These are phyloP conservation scores for Cyberlindnera amylophila DNA, from an alignment of 805 yeast genomes.

Conservation along the genomic window DNA sequence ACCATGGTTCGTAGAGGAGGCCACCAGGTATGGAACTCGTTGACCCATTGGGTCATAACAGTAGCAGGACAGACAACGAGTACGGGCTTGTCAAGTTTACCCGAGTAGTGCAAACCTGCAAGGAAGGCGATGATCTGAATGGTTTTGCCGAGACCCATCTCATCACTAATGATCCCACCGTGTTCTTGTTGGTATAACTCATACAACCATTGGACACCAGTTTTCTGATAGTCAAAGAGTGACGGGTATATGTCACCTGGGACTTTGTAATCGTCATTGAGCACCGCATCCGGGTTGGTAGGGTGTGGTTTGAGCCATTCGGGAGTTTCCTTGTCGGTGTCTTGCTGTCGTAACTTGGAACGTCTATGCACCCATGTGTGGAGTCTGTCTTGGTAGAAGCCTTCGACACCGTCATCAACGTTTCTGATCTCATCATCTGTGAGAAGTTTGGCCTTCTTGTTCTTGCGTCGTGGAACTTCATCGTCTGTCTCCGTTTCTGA, in stretches of 20 bases:
- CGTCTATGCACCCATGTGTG: slow-evolving; percentile 56
- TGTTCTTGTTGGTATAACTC: slow-evolving; percentile 84
- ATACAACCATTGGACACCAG: slow-evolving; percentile 97
- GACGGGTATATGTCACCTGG: slow-evolving; percentile 92
- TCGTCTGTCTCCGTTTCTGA: slow-evolving; percentile 23
- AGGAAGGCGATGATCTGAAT: slow-evolving; percentile 87
- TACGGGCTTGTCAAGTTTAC: slow-evolving; percentile 69
- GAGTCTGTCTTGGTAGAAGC: slow-evolving; percentile 55
- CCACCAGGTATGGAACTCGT: slow-evolving; percentile 97
- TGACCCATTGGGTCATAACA: slow-evolving; percentile 95
- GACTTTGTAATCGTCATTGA: slow-evolving; percentile 64
- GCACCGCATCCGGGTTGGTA: slow-evolving; percentile 62
- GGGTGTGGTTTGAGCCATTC: slow-evolving; percentile 85
- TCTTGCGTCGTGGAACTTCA: slow-evolving; percentile 5
- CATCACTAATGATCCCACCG: slow-evolving; percentile 97
- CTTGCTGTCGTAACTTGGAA: slow-evolving; percentile 35
- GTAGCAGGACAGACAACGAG: slow-evolving; percentile 95
- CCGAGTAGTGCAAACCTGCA: slow-evolving; percentile 86
- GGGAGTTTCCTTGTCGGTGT: slow-evolving; percentile 22
- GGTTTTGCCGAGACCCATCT: slow-evolving; percentile 97
- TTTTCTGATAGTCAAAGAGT: slow-evolving; percentile 88
- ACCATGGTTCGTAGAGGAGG: slow-evolving; percentile 86
- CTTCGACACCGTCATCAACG: slow-evolving; percentile 81
- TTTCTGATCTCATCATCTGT: slow-evolving; percentile 37
- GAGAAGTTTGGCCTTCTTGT: slow-evolving; percentile 14